Conservation (phyloP, 1,284 basidiomycete genomes). For the Sanghuangporus weigelae region DNA sequence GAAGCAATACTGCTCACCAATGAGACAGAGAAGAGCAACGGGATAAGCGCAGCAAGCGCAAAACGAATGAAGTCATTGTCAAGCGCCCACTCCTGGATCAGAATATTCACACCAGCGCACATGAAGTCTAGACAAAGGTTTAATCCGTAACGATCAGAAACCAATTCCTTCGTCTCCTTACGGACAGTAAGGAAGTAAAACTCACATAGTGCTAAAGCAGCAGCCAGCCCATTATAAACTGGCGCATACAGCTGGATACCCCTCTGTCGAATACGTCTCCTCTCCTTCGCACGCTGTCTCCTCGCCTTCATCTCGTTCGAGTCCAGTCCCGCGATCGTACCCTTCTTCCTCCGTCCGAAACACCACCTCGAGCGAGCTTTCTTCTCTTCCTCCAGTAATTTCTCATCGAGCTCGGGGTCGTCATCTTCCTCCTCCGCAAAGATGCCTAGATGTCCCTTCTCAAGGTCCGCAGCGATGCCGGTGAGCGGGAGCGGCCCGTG, state of each 20-base stretch:
- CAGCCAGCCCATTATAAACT: conserved; percentile 69
- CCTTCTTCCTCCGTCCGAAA: neutral
- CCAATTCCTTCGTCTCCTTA: neutral
- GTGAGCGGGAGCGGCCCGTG: neutral
- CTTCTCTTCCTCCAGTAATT: conserved; percentile 1
- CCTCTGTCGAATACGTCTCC: conserved; percentile 3
- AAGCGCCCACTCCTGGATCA: conserved; percentile 63
- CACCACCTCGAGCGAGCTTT: neutral
- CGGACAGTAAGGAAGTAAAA: conserved; percentile 38
- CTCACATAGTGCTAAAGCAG: conserved; percentile 60
- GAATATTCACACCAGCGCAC: conserved; percentile 45
- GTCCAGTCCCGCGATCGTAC: neutral
- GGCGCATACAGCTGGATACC: conserved; percentile 58
- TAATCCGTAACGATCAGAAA: neutral
- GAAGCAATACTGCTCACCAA: conserved; percentile 26
- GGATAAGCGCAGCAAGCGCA: conserved; percentile 55
- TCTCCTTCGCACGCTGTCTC: neutral
- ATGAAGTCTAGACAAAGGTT: conserved; percentile 35
- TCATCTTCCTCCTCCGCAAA: conserved; percentile 8
- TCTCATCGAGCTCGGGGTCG: conserved; percentile 13
- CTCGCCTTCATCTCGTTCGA: conserved; percentile 7
- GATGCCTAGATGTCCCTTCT: conserved; percentile 10
- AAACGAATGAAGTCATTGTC: conserved; percentile 64
- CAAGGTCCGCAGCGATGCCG: neutral
- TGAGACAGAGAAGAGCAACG: conserved; percentile 68